Base-by-base conservation (phyloP, 1,284 basidiomycete species). In the Tetrapyrgos nigripes region DNA sequence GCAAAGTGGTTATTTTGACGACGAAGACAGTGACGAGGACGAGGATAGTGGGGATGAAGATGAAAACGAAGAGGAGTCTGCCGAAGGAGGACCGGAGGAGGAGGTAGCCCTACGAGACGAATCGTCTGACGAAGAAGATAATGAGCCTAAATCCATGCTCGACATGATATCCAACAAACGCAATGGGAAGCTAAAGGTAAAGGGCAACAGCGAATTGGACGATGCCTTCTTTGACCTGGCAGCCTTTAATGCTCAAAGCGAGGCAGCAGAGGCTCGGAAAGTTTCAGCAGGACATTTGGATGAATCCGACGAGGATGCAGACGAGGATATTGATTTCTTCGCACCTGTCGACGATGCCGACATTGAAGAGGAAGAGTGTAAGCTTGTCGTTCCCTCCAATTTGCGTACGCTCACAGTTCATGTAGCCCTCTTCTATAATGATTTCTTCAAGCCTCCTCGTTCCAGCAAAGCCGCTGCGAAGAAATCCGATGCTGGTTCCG, bases 191-290 rank as follows among this genome's bases (percentile, higher is more conserved):
- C 45, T n/a, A 55, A 61, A 58, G 44, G 60, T 55, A 14, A 64
- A 55, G 50, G 53, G 28, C 28, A 45, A 24, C 50, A 29, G 33
- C 10, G 84, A 84, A 49, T 84, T 98, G n/a, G 92, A 98, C 74
- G 97, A 98, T 72, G 87, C 84, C 26, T 98, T 99, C 79, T 99
- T 99, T 76, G 87, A 92, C 57, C 85, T 98, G 56, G 87, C 88
- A 55, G 83, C 88, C 23, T 98, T 99, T 79, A 97, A 98, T 71
- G 84, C 89, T 4, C 87, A 95, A 73, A 92, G 92, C 1, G 92
- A 93, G 72, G 87, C 86, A 64, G 84, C 88, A 6, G 95, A 97
- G 75, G 87, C 89, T 14, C 83, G 79, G 58, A 79, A 79, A 11
- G 78, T 85, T 13, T 88, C 89, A 4, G 78, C 78, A 64, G 91